Evolutionary conservation across 78 protist genomes (phyloP), one percentile per base, ranked within the genome.

Genomic region (Dictyostelium brefeldianum): DNA sequence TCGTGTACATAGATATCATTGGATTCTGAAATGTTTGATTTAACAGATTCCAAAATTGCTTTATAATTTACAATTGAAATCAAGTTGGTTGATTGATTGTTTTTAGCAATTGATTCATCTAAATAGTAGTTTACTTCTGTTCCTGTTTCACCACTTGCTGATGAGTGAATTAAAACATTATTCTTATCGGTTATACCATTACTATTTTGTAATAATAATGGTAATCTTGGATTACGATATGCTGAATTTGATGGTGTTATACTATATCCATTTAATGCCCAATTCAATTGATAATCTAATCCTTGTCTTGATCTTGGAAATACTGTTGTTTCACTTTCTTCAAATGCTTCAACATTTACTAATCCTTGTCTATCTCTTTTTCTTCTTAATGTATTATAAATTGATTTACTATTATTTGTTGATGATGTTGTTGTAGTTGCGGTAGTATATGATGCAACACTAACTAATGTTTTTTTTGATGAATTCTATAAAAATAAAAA

Each of bases 281-380:
- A 87, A 77, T 87, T 87, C 54, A 87, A 77, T 7, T 77, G 80
- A 65, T 77, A 87, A 29, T 87, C 81, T 48, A 87, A 46, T 31
- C 93, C 93, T 20, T 25, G 18, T 77, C 93, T 74, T 50, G 69
- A 62, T 57, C 74, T 87, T 57, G 93, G 93, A 20, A 64, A 87
- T 18, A 29, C 25, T 27, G 69, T n/a, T 17, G 22, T 36, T n/a
- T 87, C 93, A 25, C 29, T 11, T 27, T 78, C 83, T 54, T 87
- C 65, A 22, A 43, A 31, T 20, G 47, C 25, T 70, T 71, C 83
- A 47, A 84, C 47, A 56, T 84, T 74, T 22, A 84, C 84, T 17
- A 87, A 87, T 20, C 93, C 93, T 70, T 29, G 54, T 87, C 93
- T 87, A 18, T 87, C 93, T 77, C 93, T 74, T 59, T 87, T 87